Base-by-base conservation (phyloP, 768 basidiomycete genomes). In the Cystobasidium ongulense region DNA sequence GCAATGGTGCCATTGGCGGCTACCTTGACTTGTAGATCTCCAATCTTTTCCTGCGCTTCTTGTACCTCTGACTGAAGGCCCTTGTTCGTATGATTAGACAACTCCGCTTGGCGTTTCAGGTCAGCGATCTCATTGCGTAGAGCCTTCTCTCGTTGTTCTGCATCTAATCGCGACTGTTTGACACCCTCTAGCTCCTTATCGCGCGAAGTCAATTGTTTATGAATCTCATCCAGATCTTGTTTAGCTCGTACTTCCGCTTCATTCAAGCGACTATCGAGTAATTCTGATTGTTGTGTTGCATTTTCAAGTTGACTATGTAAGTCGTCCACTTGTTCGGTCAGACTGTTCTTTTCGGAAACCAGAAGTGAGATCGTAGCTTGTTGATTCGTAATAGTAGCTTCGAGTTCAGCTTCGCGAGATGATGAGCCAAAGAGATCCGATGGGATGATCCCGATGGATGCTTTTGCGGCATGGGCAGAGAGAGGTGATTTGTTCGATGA, bases 281-380 rank as follows among this genome's bases (percentile, higher is more conserved):
- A n/a, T 50, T 36, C 73, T n/a, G 39, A 18, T 50, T 39, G 53
- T n/a, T 61, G 65, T 33, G 66, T 15, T 8, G 67, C 23, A 17
- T 52, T 27, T 13, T 57, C 50, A 25, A 74, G 25, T 33, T 68
- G 43, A 1, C 7, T 25, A 27, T 68, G 35, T n/a, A 61, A 29
- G 21, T 1, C 33, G 5, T 27, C 41, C 7, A 74, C 29, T 54
- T 74, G 73, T 1, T 29, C 25, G 1, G 46, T 36, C 1, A 74
- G 66, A 41, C 27, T 59, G 38, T 39, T 27, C 66, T 74, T 74
- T 33, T 74, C 73, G 10, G 33, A 36, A 1, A 70, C 64, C 5
- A 74, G 73, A 17, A 70, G 64, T 8, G 63, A 67, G 50, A 74
- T 74, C 13, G 73, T 74, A 52, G 64, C 65, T 61, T 74, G 73